Evolutionary conservation across 1,284 basidiomycete genomes (phyloP).

Genomic region (Sanguinoderma infundibulare): DNA sequence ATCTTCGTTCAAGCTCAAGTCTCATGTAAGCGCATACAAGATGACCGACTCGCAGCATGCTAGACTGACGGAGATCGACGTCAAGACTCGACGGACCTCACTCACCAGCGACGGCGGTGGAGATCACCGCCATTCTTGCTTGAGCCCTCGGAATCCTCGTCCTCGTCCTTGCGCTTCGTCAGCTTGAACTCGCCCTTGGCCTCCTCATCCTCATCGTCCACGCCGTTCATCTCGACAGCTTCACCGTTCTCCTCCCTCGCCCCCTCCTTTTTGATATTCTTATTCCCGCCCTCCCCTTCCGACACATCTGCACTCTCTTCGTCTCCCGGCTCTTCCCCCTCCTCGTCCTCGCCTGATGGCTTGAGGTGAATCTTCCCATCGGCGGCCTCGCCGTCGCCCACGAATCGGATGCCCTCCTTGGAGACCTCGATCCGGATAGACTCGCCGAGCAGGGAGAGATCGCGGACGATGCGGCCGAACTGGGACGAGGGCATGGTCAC

Average conservation of each 20-base stretch:
- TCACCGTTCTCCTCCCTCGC: conserved; percentile 49
- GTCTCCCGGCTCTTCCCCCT: conserved; percentile 42
- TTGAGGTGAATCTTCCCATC: conserved; percentile 90
- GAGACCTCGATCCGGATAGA: conserved; percentile 94
- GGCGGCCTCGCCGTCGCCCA: conserved; percentile 93
- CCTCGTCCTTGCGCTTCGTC: conserved; percentile 40
- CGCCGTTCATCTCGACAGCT: conserved; percentile 42
- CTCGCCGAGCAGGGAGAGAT: conserved; percentile 93
- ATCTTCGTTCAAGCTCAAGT: too few relatives aligned
- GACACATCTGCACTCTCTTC: conserved; percentile 44
- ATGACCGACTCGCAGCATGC: too few relatives aligned
- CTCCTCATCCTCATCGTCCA: conserved; percentile 42
- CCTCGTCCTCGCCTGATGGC: conserved; percentile 54
- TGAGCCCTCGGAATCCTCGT: conserved; percentile 45
- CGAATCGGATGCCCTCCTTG: conserved; percentile 97
- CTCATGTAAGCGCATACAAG: too few relatives aligned
- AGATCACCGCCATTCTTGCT: too few relatives aligned
- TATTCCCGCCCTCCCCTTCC: conserved; percentile 45
- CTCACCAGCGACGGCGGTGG: too few relatives aligned
- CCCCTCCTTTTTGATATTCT: conserved; percentile 43
- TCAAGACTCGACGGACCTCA: too few relatives aligned
- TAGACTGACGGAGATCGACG: too few relatives aligned
- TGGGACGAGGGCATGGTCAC: conserved; percentile 89
- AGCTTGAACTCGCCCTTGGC: conserved; percentile 50
- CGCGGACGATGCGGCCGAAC: conserved; percentile 92